Evolutionary conservation across 23 red algal genomes (phyloP), one percentile per base, ranked within the genome.

Genomic region (Agarophyton chilense): DNA sequence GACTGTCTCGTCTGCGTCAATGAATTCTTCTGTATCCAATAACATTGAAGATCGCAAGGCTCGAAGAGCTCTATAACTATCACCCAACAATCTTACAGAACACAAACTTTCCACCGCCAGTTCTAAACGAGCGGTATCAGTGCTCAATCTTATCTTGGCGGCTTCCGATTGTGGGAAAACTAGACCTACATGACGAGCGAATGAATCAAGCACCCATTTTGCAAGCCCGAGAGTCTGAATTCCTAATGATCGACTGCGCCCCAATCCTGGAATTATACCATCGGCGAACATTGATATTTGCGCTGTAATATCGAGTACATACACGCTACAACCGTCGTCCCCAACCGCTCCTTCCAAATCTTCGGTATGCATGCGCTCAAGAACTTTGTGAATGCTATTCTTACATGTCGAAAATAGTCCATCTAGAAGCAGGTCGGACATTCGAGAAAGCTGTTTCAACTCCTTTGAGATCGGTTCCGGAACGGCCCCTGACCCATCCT

Each of bases 241-340:
- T 49, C 88, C 88, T 10, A 91, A 36, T 12, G 47, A 91, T 16
- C 88, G 88, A 32, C 73, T 68, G 36, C 88, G 88, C 3, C 73
- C 60, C 8, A 91, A 43, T 14, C 60, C 65, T 8, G 47, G 88
- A 55, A 91, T 82, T 10, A 91, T 49, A 43, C 88, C 88, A 21
- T 91, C 88, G 26, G 88, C 77, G 56, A 91, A 91, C 60, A 91
- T 82, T 11, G 88, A 91, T 46, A 91, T 70, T 50, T 91, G 88
- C n/a, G 88, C 65, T 11, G 88, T 67, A 53, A 91, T 81, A 24
- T 91, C 88, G 10, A 91, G 72, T 32, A 82, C 88, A 46, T 91
- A 91, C 18, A 91, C 77, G 45, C 88, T 91, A 60, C 88, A 91
- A 21, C 88, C 88, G 35, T 91, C 76, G 42, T 91, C 77, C 10